phyloP scores from a whole-genome alignment of 768 basidiomycete genomes.

The Termitomyces sp. region DNA sequence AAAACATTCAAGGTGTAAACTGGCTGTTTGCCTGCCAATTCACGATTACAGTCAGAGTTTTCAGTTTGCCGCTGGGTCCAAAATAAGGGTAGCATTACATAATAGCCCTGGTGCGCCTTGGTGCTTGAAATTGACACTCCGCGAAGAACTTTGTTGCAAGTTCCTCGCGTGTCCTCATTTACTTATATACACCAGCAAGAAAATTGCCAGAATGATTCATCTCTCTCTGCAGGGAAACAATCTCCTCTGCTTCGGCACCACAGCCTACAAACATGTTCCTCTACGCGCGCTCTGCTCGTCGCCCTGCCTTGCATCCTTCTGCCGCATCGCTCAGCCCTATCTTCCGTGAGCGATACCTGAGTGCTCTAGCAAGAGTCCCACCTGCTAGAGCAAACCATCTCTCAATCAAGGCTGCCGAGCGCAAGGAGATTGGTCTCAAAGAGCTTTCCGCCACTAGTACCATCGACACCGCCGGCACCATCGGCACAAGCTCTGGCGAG shows the following conservation, averaged over 20 bases:
- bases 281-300: conserved; percentile 2
- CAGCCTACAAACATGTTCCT: background rate
- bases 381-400: conserved; percentile 35
- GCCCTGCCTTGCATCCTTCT: background rate
- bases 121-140: no score
- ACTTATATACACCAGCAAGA: no score
- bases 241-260: background rate
- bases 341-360: conserved; percentile 33
- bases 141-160: no score
- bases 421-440: conserved; percentile 26
- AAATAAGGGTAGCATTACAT: no score
- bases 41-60: no score
- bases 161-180: no score
- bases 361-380: conserved; percentile 32
- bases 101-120: no score
- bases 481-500: no score
- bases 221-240: background rate
- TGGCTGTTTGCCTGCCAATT: no score
- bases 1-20: no score
- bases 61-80: no score
- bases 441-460: conserved; percentile 8
- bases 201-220: background rate
- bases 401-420: conserved; percentile 27
- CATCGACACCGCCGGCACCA: background rate
- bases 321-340: background rate